phyloP scores from a whole-genome alignment of 176 grass and related monocot genomes.

The Aechmea fasciata region DNA sequence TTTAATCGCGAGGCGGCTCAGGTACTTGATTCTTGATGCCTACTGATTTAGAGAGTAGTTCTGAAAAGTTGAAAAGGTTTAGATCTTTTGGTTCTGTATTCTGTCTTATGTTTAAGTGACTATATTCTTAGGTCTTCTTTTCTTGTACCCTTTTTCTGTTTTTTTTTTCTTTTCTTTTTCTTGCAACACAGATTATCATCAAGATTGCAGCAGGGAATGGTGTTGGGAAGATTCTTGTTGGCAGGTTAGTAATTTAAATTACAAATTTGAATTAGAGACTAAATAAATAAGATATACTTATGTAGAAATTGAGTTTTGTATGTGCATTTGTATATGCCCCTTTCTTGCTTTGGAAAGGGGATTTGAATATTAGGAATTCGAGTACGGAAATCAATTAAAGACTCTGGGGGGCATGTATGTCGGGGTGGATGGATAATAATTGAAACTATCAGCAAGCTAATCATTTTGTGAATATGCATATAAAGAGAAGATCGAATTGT shows the following conservation, averaged over 20 bases:
- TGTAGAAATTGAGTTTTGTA: too few species aligned
- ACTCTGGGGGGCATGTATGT: too few species aligned
- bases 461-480: too few species aligned
- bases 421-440: too few species aligned
- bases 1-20: conserved; percentile 79
- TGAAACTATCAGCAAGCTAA: too few species aligned
- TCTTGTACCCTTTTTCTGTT: conserved; percentile 17
- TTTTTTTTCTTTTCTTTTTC: conserved; percentile 1
- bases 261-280: background rate
- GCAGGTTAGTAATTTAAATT: conserved; percentile 35
- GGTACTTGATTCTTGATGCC: conserved; percentile 13
- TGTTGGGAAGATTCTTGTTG: conserved; percentile 70
- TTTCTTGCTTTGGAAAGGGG: too few species aligned
- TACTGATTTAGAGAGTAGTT: background rate
- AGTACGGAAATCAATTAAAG: too few species aligned
- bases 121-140: background rate
- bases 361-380: too few species aligned
- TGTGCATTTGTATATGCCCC: too few species aligned
- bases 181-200: conserved; percentile 49
- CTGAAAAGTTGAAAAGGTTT: background rate
- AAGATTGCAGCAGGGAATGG: conserved; percentile 90
- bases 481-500: too few species aligned
- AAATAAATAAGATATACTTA: too few species aligned
- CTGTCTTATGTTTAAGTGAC: background rate
- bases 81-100: background rate